Percentiles rank a stretch among this genome's conserved stretches.
Evolutionary conservation across 1,139 yeast genomes (phyloP).

Genomic region (Debaryomyces singareniensis): DNA sequence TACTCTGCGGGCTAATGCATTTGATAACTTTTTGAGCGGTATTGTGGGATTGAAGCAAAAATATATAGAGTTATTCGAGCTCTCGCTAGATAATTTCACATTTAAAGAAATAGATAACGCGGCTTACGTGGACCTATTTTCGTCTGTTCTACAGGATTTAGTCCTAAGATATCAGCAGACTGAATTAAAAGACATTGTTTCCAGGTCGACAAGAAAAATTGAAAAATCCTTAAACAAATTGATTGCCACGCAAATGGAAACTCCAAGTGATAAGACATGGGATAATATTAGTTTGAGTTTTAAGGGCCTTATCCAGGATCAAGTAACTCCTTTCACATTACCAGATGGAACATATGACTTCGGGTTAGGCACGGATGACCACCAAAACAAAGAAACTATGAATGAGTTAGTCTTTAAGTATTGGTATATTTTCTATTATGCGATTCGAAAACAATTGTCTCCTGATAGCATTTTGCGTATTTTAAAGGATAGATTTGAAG

Average conservation of each 20-base stretch:
- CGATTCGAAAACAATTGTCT: slow-evolving; percentile 52
- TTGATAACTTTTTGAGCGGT: slow-evolving; percentile 16
- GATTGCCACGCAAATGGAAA: slow-evolving; percentile 30
- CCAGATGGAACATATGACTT: slow-evolving; percentile 44
- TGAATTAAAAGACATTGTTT: slow-evolving; percentile 38
- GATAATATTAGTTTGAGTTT: slow-evolving; percentile 48
- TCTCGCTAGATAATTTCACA: slow-evolving; percentile 15
- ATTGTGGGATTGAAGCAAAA: slow-evolving; percentile 8
- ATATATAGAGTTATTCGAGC: slow-evolving; percentile 11
- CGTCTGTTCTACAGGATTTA: slow-evolving; percentile 15
- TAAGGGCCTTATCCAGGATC: slow-evolving; percentile 26
- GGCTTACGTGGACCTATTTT: slow-evolving; percentile 11
- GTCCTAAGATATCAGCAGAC: slow-evolving; percentile 34
- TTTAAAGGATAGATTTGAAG: slow-evolving; percentile 71
- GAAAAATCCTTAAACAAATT: slow-evolving; percentile 32
- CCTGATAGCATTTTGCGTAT: slow-evolving; percentile 53
- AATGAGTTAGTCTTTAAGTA: slow-evolving; percentile 44
- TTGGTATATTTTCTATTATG: slow-evolving; percentile 60
- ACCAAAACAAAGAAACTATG: slow-evolving; percentile 35
- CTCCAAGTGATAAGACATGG: slow-evolving; percentile 56
- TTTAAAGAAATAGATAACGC: slow-evolving; percentile 14
- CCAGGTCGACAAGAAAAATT: slow-evolving; percentile 35
- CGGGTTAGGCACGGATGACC: slow-evolving; percentile 49
- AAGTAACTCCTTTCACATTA: slow-evolving; percentile 12
- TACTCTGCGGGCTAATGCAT: slow-evolving; percentile 11